Percentiles rank a stretch among this genome's conserved stretches.
Conservation (phyloP, 2,329 filamentous ascomycete genomes). For the Arachnomyces sp. region DNA sequence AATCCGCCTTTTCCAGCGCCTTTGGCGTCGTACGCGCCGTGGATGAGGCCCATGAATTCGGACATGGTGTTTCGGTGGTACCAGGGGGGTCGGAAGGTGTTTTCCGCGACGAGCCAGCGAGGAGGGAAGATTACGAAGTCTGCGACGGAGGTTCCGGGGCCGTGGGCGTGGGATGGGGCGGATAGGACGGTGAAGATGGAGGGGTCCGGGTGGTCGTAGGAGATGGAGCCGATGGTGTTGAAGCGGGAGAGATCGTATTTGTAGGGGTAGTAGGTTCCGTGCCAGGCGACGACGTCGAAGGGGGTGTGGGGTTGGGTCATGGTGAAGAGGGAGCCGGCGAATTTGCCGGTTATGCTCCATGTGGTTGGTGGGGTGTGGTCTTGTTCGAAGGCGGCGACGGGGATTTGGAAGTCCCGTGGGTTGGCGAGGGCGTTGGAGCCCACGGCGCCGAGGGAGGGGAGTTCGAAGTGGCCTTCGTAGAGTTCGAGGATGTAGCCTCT, state of each 20-base stretch:
- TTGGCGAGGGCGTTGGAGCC: slow-evolving; percentile 69
- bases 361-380: slow-evolving; percentile 42
- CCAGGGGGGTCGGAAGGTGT: slow-evolving; percentile 54
- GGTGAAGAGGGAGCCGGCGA: slow-evolving; percentile 58
- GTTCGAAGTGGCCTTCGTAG: slow-evolving; percentile 62
- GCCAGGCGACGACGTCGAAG: slow-evolving; percentile 73
- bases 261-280: slow-evolving; percentile 70
- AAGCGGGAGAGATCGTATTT: slow-evolving; percentile 76
- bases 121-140: slow-evolving; percentile 60
- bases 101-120: slow-evolving; percentile 53
- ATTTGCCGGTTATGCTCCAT: slow-evolving; percentile 54
- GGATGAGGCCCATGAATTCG: slow-evolving; percentile 58
- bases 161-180: slow-evolving; percentile 42
- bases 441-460: slow-evolving; percentile 65
- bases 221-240: slow-evolving; percentile 64
- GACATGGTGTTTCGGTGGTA: slow-evolving; percentile 59
- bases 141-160: slow-evolving; percentile 51
- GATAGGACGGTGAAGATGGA: slow-evolving; percentile 65
- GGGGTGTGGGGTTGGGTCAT: slow-evolving; percentile 61
- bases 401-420: slow-evolving; percentile 64
- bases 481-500: slow-evolving; percentile 69
- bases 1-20: slow-evolving; percentile 46
- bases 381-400: slow-evolving; percentile 60
- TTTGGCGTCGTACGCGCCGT: slow-evolving; percentile 54
- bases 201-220: slow-evolving; percentile 70